Conservation (phyloP, 805 yeast genomes). For the Cyberlindnera euphorbiae region DNA sequence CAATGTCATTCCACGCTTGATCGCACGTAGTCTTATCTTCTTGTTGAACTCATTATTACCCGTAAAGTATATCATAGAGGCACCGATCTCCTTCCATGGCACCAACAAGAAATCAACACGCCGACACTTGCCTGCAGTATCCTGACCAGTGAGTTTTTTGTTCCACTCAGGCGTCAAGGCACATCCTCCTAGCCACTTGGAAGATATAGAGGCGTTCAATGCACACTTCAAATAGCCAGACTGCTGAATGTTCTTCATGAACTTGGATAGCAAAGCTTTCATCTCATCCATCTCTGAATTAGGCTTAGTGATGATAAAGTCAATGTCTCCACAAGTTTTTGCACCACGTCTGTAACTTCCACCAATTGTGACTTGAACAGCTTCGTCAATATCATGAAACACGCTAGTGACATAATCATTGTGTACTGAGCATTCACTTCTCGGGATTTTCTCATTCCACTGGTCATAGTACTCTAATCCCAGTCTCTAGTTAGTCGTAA, state of each 20-base stretch:
- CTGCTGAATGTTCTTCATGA: conserved; percentile 25
- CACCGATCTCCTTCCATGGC: conserved; percentile 42
- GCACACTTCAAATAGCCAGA: conserved; percentile 26
- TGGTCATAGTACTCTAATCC: conserved; percentile 46
- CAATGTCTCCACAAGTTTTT: conserved; percentile 47
- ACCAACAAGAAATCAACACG: conserved; percentile 48
- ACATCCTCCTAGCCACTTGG: conserved; percentile 35
- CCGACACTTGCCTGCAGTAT: conserved; percentile 36
- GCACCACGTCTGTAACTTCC: conserved; percentile 52
- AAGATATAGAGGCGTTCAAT: conserved; percentile 11
- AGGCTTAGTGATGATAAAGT: conserved; percentile 39
- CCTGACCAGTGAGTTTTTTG: conserved; percentile 28
- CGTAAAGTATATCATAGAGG: conserved; percentile 46
- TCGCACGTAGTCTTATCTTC: conserved; percentile 39
- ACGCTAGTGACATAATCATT: conserved; percentile 27
- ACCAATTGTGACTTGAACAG: conserved; percentile 34
- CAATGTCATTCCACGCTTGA: conserved; percentile 31
- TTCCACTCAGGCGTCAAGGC: conserved; percentile 24
- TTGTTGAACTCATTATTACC: conserved; percentile 52
- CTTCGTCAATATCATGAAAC: conserved; percentile 30
- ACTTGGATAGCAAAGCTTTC: conserved; percentile 15
- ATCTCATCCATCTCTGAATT: conserved; percentile 26
- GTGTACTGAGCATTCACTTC: conserved; percentile 41
- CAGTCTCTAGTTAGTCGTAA: conserved; percentile 27
- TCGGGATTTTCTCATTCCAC: conserved; percentile 39